Conservation (phyloP, 257 asterid species). For the Gentiana macrophylla region DNA sequence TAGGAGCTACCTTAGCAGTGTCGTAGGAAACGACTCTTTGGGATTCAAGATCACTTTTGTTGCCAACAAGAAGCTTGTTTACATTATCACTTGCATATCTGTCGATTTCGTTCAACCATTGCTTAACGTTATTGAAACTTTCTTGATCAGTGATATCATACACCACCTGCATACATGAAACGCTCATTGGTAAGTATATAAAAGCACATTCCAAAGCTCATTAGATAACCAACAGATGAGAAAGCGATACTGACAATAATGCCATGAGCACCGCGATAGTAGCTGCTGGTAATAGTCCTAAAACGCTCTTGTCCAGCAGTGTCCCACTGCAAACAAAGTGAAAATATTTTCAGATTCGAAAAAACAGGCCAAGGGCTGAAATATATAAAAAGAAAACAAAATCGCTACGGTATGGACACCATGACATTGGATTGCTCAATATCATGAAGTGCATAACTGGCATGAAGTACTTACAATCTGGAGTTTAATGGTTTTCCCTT, state of each 20-base stretch:
- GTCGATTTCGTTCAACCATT: conserved; percentile 81
- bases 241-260: conserved; percentile 55
- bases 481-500: conserved; percentile 85
- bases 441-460: conserved; percentile 1
- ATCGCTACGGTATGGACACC: neutral
- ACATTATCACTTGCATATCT: conserved; percentile 88
- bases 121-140: conserved; percentile 83
- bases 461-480: conserved; percentile 58
- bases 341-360: neutral
- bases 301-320: conserved; percentile 97
- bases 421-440: neutral
- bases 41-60: conserved; percentile 70
- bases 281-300: conserved; percentile 94
- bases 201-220: conserved; percentile 6
- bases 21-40: conserved; percentile 77
- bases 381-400: neutral
- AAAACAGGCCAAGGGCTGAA: neutral
- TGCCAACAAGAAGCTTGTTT: conserved; percentile 88
- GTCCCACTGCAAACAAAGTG: conserved; percentile 53
- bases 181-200: conserved; percentile 2
- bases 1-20: conserved; percentile 51
- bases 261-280: conserved; percentile 94
- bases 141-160: conserved; percentile 90
- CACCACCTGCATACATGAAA: conserved; percentile 46
- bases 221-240: neutral